Evolutionary conservation across 345 rosid species (phyloP).

Genomic region (Populus pruinosa): DNA sequence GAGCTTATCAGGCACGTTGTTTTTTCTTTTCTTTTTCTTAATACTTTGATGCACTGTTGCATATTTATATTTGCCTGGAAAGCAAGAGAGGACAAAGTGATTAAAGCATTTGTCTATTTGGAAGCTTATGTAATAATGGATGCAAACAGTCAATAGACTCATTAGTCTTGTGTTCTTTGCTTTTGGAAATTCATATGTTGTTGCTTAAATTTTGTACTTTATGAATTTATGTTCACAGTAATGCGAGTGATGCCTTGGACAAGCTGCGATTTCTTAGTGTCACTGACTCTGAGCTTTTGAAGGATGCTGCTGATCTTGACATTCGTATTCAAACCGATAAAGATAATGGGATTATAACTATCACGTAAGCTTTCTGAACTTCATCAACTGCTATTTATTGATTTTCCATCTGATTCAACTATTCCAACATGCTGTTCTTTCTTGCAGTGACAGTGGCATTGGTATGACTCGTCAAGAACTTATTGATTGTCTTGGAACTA

Average conservation of each 20-base stretch:
- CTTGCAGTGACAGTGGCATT: constrained; percentile 80
- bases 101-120: too few species aligned
- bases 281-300: constrained; percentile 66
- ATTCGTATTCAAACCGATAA: constrained; percentile 83
- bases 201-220: constrained; percentile 3
- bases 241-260: constrained; percentile 98
- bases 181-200: too few species aligned
- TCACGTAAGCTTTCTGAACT: constrained; percentile 46
- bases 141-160: too few species aligned
- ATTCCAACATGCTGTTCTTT: constrained; percentile 9
- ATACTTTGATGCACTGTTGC: not conserved
- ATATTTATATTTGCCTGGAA: too few species aligned
- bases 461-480: constrained; percentile 95
- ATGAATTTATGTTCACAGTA: constrained; percentile 41
- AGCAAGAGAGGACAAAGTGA: too few species aligned
- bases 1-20: constrained; percentile 78
- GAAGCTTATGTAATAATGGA: too few species aligned
- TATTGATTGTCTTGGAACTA: constrained; percentile 94
- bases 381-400: not conserved
- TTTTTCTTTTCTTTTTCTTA: not conserved
- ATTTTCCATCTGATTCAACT: not conserved
- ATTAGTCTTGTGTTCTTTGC: too few species aligned
- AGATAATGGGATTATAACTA: constrained; percentile 73
- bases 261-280: constrained; percentile 86
- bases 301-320: constrained; percentile 70